phyloP scores from a whole-genome alignment of 2,329 filamentous ascomycete species.

The Colletotrichum endophyticum region DNA sequence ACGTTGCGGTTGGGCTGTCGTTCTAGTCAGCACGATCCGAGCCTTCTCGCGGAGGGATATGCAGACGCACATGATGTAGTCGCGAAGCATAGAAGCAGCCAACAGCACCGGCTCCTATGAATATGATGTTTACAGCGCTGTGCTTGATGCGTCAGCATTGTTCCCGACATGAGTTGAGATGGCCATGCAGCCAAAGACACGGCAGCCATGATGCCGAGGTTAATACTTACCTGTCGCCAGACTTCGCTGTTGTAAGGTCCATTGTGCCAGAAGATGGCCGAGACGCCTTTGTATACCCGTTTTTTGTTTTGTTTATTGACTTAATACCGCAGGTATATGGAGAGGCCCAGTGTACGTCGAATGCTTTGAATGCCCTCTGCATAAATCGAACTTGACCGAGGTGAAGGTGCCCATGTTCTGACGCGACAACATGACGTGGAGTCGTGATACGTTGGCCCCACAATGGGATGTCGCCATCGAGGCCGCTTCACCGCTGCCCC shows the following conservation, averaged over 20 bases:
- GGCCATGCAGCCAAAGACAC: not conserved
- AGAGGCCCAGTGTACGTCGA: not conserved
- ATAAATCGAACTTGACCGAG: not conserved
- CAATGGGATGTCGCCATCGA: not conserved
- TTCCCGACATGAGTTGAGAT: not conserved
- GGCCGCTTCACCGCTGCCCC: not conserved
- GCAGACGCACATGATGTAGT: conserved; percentile 56
- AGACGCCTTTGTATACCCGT: not conserved
- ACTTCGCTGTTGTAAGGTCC: not conserved
- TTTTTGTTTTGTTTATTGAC: not conserved
- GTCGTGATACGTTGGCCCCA: not conserved
- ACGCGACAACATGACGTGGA: not conserved
- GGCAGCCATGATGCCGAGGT: not conserved
- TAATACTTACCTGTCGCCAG: not conserved
- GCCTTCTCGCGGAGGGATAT: not conserved
- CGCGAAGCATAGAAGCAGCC: conserved; percentile 76
- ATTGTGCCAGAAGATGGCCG: not conserved
- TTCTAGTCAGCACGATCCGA: conserved; percentile 17
- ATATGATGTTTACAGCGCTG: conserved; percentile 63
- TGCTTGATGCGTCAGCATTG: not conserved
- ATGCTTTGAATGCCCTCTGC: not conserved
- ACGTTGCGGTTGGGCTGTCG: conserved; percentile 53
- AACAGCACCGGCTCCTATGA: conserved; percentile 74
- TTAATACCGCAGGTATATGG: not conserved
- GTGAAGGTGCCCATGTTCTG: not conserved